Base-by-base conservation (phyloP, 805 yeast genomes). In the Wickerhamomyces xylosicus region DNA sequence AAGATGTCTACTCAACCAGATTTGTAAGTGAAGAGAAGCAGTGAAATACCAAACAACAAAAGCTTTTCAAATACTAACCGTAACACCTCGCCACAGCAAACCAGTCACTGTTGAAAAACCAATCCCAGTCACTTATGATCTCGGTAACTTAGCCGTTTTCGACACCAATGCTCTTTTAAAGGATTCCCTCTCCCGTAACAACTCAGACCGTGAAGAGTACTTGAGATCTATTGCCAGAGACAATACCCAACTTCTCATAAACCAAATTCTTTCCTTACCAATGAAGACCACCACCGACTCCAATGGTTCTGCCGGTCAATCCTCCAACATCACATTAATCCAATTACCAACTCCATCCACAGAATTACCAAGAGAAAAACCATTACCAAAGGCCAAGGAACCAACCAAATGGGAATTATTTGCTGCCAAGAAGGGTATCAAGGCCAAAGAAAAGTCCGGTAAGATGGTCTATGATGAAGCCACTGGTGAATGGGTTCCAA, bases 321-420 rank as follows among this genome's bases (percentile, higher is more conserved):
- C 63, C 43, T 74, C 94, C 11, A 74, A 83, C 38, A 77, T 87
- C 75, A 79, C 96, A 9, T 73, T 90, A 45, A 76, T 92, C 39
- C 77, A 72, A 53, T 70, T 92, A 44, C 97, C 99, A 27, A 86
- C 75, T 40, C 94, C 96, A 19, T 61, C 72, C 14, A 80, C 95
- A 16, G 72, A 64, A 42, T 68, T 89, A 46, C 98, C 99, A 40
- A 52, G 99, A 70, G 99, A 92, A 61, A 92, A 92, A 66, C 79
- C 96, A 36, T 64, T 92, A 52, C 98, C 98, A 42, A 89, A 87
- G 64, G 78, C 85, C 39, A 92, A 85, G 67, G 81, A 90, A 40
- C 84, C 79, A 51, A 89, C 98, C 48, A 87, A 80, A 66, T 92
- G 99, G 99, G 96, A 92, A 66, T 73, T 74, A 56, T 92, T 92